Conservation (phyloP, 805 yeast species). For the Nakazawaea populi region DNA sequence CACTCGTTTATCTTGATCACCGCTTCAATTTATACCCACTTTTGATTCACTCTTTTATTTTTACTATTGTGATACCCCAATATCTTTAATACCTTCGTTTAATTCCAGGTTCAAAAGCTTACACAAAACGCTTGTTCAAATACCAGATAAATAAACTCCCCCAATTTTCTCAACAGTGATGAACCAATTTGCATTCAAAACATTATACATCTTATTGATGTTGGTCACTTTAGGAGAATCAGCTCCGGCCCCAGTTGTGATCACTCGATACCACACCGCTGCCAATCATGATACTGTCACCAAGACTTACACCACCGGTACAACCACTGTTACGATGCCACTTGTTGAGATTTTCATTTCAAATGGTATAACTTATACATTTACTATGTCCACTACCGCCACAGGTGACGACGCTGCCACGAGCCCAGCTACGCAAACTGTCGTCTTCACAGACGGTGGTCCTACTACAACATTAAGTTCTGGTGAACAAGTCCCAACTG, state of each 20-base stretch:
- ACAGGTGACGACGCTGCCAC: slow-evolving; percentile 19
- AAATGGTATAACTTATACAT: slow-evolving; percentile 45
- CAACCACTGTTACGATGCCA: slow-evolving; percentile 44
- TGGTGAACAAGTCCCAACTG: slow-evolving; percentile 9
- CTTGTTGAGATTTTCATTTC: slow-evolving; percentile 48
- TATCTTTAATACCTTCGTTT: background rate
- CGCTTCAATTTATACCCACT: background rate
- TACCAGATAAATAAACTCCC: too few species aligned
- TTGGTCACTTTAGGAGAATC: slow-evolving; percentile 6
- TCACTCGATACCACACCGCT: slow-evolving; percentile 25
- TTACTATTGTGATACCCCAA: background rate
- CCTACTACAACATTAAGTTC: slow-evolving; percentile 11
- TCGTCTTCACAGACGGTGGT: slow-evolving; percentile 12
- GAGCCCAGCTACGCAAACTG: slow-evolving; percentile 13
- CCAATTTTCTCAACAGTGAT: background rate
- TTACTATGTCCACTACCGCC: slow-evolving; percentile 35
- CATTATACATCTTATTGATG: background rate
- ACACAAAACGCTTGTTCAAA: too few species aligned
- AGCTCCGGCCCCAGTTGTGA: slow-evolving; percentile 13
- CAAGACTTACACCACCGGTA: slow-evolving; percentile 30
- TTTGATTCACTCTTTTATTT: background rate
- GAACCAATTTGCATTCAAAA: slow-evolving; percentile 1
- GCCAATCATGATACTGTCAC: slow-evolving; percentile 25
- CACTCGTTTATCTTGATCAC: slow-evolving; percentile 1
- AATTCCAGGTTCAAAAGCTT: too few species aligned